Conservation (phyloP, 768 basidiomycete species). For the Trametes cubensis region DNA sequence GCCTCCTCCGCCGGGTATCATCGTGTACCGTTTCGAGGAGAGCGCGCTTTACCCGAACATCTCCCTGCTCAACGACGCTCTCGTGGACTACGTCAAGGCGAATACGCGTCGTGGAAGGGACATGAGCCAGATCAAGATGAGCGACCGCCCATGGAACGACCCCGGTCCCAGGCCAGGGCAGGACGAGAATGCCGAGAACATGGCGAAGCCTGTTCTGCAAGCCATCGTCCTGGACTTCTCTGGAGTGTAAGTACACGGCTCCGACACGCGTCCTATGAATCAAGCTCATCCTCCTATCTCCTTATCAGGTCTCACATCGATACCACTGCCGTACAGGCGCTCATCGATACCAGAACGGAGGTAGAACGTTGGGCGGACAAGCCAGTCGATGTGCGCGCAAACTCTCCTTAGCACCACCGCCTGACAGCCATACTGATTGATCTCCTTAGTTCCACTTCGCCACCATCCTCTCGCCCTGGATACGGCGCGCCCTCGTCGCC, state of each 20-base stretch:
- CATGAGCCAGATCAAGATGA: constrained; percentile 58
- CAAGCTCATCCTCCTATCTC: background rate
- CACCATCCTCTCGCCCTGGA: constrained; percentile 90
- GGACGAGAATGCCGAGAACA: constrained; percentile 52
- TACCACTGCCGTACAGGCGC: constrained; percentile 86
- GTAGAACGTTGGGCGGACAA: constrained; percentile 87
- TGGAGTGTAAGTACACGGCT: constrained; percentile 55
- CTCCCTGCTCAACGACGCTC: constrained; percentile 62
- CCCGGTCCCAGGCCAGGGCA: constrained; percentile 66
- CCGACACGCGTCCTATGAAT: background rate
- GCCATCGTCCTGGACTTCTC: constrained; percentile 94
- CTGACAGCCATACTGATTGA: background rate
- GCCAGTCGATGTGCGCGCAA: constrained; percentile 61
- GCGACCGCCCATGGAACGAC: constrained; percentile 94
- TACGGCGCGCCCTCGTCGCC: constrained; percentile 82
- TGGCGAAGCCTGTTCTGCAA: constrained; percentile 65
- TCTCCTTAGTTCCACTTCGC: constrained; percentile 88
- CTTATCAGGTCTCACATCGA: constrained; percentile 77
- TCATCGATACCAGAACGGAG: constrained; percentile 85
- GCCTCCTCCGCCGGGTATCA: constrained; percentile 80
- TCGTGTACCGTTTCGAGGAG: constrained; percentile 93
- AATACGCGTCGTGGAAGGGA: constrained; percentile 79
- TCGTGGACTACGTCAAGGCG: constrained; percentile 82
- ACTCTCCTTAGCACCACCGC: background rate
- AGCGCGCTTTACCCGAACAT: constrained; percentile 86